Evolutionary conservation across 805 yeast species (phyloP), one percentile per base, ranked within the genome.

Genomic region (Zygoascus bituminiphila): DNA sequence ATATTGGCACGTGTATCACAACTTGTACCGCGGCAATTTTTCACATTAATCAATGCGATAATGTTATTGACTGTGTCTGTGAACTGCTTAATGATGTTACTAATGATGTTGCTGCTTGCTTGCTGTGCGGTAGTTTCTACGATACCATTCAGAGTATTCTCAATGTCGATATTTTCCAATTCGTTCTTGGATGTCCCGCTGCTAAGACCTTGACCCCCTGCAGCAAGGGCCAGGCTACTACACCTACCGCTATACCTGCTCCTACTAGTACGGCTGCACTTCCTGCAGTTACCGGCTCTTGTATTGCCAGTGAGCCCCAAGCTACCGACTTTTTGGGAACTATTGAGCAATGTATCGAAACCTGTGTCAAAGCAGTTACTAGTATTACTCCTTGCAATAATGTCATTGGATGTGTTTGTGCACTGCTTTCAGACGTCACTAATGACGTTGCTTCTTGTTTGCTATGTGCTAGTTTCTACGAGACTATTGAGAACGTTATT

Each of bases 41-140:
- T n/a, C 21, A 29, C 19, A 19, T 49, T 19, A 40, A 49, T 23
- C 41, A 49, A 39, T 52, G 52, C 36, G 42, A 45, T 37, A 50
- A 51, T 22, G 43, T 50, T 17, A 45, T 40, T 20, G 46, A 15
- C n/a, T 47, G 51, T 26, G 51, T 50, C 21, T 51, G 50, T n/a
- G 51, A 42, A 8, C 39, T 49, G 33, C 41, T 48, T 15, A 51
- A 45, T 8, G 52, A 49, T 20, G 53, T 44, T 26, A 29, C 46
- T 24, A 42, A 42, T 17, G 52, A 49, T 10, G 46, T 51, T 3
- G 50, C 46, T 12, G 49, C 47, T 31, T 51, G 52, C 20, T 44
- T 51, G 35, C 46, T 46, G 2, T 51, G 53, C 5, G 52, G 48
- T 17, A 33, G 50, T 17, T 41, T 51, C 24, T 46, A 47, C 35